Evolutionary conservation across 2,329 filamentous ascomycete species (phyloP).

Genomic region (Penicillium decumbens): DNA sequence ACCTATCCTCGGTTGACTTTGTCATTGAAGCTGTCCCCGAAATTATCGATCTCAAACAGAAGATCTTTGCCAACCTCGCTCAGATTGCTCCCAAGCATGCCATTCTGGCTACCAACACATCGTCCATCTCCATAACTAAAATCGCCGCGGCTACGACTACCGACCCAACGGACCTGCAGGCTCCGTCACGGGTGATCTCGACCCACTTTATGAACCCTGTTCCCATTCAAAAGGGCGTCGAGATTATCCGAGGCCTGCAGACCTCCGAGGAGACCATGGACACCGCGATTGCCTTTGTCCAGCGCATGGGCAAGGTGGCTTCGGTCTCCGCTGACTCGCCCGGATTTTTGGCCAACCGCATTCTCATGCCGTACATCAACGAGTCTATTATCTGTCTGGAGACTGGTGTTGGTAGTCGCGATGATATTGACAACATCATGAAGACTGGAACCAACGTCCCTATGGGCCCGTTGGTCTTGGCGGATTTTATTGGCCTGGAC

Average conservation of each 20-base stretch:
- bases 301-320: conserved; percentile 86
- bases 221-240: conserved; percentile 91
- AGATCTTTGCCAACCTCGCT: conserved; percentile 80
- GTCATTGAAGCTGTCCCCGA: conserved; percentile 97
- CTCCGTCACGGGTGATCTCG: conserved; percentile 81
- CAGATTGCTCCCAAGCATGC: conserved; percentile 76
- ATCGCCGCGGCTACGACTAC: conserved; percentile 82
- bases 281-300: conserved; percentile 78
- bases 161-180: conserved; percentile 73
- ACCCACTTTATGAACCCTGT: conserved; percentile 99
- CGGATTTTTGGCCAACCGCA: conserved; percentile 92
- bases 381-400: conserved; percentile 95
- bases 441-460: conserved; percentile 98
- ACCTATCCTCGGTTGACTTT: conserved; percentile 81
- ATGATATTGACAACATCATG: conserved; percentile 97
- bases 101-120: conserved; percentile 94
- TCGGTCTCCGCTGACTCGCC: conserved; percentile 85
- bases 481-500: conserved; percentile 95
- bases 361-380: conserved; percentile 99
- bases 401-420: conserved; percentile 79
- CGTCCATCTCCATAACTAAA: conserved; percentile 94
- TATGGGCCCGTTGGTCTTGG: conserved; percentile 90
- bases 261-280: conserved; percentile 78
- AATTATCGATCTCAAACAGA: conserved; percentile 78
- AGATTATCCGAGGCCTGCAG: conserved; percentile 93